Evolutionary conservation across 2,329 filamentous ascomycete species (phyloP).

Genomic region (Penicillium digitatum): DNA sequence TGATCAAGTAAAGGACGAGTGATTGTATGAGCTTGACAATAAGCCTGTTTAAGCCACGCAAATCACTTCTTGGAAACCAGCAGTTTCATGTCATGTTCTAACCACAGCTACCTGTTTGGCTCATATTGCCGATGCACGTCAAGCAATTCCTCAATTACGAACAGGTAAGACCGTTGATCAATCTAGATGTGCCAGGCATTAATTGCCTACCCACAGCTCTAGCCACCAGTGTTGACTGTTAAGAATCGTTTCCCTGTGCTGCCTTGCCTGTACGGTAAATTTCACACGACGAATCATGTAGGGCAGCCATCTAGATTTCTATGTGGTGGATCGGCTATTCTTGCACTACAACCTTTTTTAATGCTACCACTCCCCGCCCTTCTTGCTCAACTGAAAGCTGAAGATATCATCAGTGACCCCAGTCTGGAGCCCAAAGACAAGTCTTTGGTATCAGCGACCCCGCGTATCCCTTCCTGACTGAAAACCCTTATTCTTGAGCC

Average conservation of each 20-base stretch:
- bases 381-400: background rate
- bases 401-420: background rate
- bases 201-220: background rate
- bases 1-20: background rate
- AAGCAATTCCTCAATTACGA: background rate
- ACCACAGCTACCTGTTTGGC: background rate
- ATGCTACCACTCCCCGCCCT: background rate
- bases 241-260: background rate
- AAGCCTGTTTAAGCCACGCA: background rate
- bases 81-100: background rate
- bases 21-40: background rate
- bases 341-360: background rate
- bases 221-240: background rate
- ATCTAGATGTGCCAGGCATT: background rate
- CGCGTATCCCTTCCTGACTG: background rate
- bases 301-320: background rate
- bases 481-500: background rate
- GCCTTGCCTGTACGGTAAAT: background rate
- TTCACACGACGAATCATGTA: background rate
- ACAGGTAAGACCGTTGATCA: background rate
- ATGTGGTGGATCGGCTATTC: background rate
- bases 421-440: background rate
- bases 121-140: background rate
- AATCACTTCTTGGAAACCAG: background rate
- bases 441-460: background rate